A percentile compares a stretch with the other conserved stretches of the same genome.
Evolutionary conservation across 441 rosid species (phyloP).

Genomic region (Theobroma grandiflorum): DNA sequence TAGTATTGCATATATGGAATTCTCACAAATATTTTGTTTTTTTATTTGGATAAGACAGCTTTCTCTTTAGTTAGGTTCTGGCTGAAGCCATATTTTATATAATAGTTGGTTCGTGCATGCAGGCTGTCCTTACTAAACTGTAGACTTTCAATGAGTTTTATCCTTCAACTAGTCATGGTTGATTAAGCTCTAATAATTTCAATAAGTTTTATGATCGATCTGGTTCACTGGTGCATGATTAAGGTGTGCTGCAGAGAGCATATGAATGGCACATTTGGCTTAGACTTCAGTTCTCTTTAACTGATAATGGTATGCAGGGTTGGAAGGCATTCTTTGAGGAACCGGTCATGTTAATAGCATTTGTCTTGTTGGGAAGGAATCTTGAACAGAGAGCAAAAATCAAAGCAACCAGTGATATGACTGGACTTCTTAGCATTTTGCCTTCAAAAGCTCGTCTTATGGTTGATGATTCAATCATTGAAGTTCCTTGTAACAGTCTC

Average conservation of each 20-base stretch:
- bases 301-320: conserved; percentile 65
- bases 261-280: conserved; percentile 24
- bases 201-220: neutral
- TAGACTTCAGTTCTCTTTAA: conserved; percentile 33
- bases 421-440: conserved; percentile 84
- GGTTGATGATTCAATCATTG: conserved; percentile 73
- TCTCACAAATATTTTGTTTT: conserved; percentile 7
- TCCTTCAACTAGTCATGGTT: conserved; percentile 5
- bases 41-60: neutral
- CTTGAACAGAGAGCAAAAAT: conserved; percentile 98
- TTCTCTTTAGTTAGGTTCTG: neutral
- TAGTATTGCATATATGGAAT: neutral
- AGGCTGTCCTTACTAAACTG: neutral
- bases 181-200: neutral
- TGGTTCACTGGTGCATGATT: conserved; percentile 17
- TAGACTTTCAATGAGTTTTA: neutral
- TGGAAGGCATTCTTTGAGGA: conserved; percentile 99
- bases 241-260: conserved; percentile 2
- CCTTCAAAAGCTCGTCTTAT: conserved; percentile 96
- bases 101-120: neutral
- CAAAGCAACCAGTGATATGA: conserved; percentile 97
- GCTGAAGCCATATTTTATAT: neutral
- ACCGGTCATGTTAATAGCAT: conserved; percentile 93
- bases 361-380: conserved; percentile 95
- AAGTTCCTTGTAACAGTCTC: conserved; percentile 84